Conservation (phyloP, 106 monocot species). For the Allium cepa region DNA sequence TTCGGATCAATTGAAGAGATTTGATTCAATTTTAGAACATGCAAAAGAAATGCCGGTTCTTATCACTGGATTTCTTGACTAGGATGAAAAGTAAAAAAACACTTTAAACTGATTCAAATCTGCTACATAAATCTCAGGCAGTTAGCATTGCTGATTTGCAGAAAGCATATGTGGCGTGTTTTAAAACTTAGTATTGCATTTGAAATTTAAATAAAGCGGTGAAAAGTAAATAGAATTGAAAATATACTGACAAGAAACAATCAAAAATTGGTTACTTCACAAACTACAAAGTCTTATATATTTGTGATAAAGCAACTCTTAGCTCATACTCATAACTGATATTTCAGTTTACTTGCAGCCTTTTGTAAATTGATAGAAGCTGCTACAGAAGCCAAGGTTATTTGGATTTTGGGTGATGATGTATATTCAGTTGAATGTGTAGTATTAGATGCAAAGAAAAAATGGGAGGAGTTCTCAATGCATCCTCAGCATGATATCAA, state of each 20-base stretch:
- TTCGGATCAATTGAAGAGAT: slow-evolving; percentile 40
- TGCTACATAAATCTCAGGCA: slow-evolving; percentile 37
- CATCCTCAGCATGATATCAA: slow-evolving; percentile 36
- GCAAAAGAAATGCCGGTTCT: slow-evolving; percentile 51
- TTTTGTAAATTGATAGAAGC: slow-evolving; percentile 39
- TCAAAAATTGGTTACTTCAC: slow-evolving; percentile 30
- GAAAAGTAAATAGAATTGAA: slow-evolving; percentile 1
- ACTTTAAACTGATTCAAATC: slow-evolving; percentile 38
- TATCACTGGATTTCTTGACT: slow-evolving; percentile 39
- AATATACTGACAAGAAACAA: slow-evolving; percentile 46
- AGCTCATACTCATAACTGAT: slow-evolving; percentile 11
- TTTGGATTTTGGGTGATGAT: slow-evolving; percentile 32
- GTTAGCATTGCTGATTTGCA: slow-evolving; percentile 53
- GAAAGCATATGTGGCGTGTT: slow-evolving; percentile 63
- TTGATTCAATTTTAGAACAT: slow-evolving; percentile 28
- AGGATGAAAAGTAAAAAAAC: slow-evolving; percentile 30
- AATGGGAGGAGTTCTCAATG: slow-evolving; percentile 67
- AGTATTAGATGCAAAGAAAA: slow-evolving; percentile 68
- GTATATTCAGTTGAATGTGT: slow-evolving; percentile 21
- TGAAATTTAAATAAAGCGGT: not conserved
- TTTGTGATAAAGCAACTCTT: slow-evolving; percentile 67
- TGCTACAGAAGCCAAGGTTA: slow-evolving; percentile 38
- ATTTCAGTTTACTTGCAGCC: slow-evolving; percentile 52
- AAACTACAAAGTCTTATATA: not conserved
- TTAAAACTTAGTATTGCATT: not conserved